These are phyloP conservation scores for Schizochytrium sp. DNA, from an alignment of 108 stramenopile species.

Conservation along the genomic window DNA sequence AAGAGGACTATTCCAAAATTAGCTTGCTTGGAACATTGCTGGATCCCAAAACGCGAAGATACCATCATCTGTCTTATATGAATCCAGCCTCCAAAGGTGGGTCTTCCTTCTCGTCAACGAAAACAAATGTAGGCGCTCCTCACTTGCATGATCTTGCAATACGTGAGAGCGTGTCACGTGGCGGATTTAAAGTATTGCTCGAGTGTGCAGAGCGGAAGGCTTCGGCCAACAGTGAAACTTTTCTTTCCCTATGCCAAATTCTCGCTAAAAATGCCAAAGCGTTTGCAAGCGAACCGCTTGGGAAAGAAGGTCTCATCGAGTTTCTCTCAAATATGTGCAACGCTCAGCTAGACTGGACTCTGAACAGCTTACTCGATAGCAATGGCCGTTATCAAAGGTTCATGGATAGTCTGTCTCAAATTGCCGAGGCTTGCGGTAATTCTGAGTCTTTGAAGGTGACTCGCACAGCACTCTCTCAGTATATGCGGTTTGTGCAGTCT, in stretches of 20 bases:
- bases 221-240: background rate
- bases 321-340: no score
- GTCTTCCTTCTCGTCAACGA: background rate
- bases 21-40: background rate
- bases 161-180: background rate
- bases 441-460: background rate
- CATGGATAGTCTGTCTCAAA: background rate
- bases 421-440: background rate
- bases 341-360: background rate
- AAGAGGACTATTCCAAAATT: background rate
- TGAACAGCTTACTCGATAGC: background rate
- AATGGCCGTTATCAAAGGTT: background rate
- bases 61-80: background rate
- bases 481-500: slow-evolving; percentile 37
- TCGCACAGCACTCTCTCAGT: background rate
- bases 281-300: background rate
- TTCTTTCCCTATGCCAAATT: background rate
- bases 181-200: background rate
- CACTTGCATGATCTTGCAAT: background rate
- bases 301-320: no score
- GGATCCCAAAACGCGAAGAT: slow-evolving; percentile 21
- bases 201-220: background rate
- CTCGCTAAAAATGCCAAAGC: background rate
- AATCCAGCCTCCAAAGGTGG: background rate
- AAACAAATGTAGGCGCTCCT: slow-evolving; percentile 25